These are phyloP conservation scores for Glonium stellatum DNA, from an alignment of 495 filamentous ascomycete genomes.

Conservation along the genomic window DNA sequence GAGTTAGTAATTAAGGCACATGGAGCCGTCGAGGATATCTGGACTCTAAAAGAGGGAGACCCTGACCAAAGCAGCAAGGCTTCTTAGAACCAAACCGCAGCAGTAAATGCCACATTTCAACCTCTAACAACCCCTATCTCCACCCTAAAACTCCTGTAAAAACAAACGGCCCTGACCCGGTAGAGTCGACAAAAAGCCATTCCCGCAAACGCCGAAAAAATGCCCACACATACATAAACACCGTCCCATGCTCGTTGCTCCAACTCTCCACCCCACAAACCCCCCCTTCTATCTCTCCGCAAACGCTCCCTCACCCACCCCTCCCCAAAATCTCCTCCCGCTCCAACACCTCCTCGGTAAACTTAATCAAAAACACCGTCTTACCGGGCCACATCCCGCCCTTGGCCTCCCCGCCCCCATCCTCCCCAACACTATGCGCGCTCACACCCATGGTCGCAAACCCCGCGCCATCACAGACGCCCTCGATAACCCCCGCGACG, in stretches of 20 bases:
- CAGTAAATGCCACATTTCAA: too few species aligned
- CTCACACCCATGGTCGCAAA: slow-evolving; percentile 77
- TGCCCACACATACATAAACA: slow-evolving; percentile 5
- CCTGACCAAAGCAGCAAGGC: too few species aligned
- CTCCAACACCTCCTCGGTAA: slow-evolving; percentile 81
- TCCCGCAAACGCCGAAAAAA: neutral
- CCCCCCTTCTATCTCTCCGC: neutral
- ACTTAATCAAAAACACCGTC: slow-evolving; percentile 91
- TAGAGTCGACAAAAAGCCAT: too few species aligned
- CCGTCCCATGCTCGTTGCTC: slow-evolving; percentile 1
- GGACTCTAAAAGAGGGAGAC: too few species aligned
- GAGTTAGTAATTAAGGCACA: too few species aligned
- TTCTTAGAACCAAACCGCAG: too few species aligned
- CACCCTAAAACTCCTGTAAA: too few species aligned
- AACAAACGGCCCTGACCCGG: too few species aligned
- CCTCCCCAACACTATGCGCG: slow-evolving; percentile 76
- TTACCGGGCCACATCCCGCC: slow-evolving; percentile 81
- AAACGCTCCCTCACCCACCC: slow-evolving; percentile 19
- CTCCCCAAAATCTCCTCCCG: slow-evolving; percentile 66
- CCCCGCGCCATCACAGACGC: slow-evolving; percentile 83
- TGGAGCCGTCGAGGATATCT: too few species aligned
- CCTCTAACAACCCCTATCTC: too few species aligned
- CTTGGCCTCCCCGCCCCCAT: slow-evolving; percentile 29
- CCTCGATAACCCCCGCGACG: slow-evolving; percentile 92
- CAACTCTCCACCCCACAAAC: too few species aligned